Conservation (phyloP, 148 eudicot species). For the Nyssa sinensis region DNA sequence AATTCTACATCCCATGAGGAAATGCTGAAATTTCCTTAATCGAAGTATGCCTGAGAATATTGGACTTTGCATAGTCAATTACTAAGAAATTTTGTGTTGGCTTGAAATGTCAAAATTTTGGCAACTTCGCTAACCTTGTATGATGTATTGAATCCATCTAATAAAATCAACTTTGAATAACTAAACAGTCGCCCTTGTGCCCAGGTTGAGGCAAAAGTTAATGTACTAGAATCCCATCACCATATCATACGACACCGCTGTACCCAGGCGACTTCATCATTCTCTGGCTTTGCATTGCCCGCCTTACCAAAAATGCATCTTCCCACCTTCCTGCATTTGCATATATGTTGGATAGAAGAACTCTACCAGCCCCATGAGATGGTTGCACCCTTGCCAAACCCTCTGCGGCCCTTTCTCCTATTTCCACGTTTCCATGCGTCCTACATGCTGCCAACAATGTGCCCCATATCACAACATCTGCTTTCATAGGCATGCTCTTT, state of each 20-base stretch:
- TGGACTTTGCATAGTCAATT: no score
- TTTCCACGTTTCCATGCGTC: slow-evolving; percentile 61
- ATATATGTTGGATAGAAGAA: slow-evolving; percentile 70
- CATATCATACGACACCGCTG: slow-evolving; percentile 59
- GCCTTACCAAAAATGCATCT: slow-evolving; percentile 57
- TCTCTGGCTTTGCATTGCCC: slow-evolving; percentile 38
- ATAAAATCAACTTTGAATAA: no score
- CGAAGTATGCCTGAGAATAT: no score
- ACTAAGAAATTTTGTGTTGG: no score
- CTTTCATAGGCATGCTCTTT: slow-evolving; percentile 76
- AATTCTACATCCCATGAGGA: no score
- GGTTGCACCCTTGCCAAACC: slow-evolving; percentile 58
- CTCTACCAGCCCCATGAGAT: slow-evolving; percentile 71
- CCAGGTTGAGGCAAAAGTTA: neutral
- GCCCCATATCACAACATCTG: slow-evolving; percentile 89
- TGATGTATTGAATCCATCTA: no score
- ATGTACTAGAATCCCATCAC: neutral
- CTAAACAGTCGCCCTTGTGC: no score
- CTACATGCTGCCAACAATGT: slow-evolving; percentile 69
- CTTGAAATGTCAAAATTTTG: no score
- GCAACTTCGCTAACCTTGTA: no score
- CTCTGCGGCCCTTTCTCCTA: slow-evolving; percentile 67
- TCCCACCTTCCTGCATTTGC: slow-evolving; percentile 80
- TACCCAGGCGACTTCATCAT: slow-evolving; percentile 65
- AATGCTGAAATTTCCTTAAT: no score